A percentile compares a stretch with the other conserved stretches of the same genome.
Evolutionary conservation across 352 stramenopile genomes (phyloP).

Genomic region (Plasmopara viticola): DNA sequence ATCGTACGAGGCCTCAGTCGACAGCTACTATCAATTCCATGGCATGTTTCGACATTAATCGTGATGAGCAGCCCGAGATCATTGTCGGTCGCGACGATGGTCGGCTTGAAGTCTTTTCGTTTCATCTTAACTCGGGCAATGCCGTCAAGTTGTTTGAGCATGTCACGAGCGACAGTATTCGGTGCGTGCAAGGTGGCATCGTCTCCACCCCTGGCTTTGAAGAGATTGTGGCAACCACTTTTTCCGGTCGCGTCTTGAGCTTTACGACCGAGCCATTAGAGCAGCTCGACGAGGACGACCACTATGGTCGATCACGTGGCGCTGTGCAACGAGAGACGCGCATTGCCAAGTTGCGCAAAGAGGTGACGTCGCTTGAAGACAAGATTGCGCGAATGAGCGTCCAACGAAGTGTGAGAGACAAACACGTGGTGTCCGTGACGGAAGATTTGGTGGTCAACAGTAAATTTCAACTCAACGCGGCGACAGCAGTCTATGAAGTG

Average conservation of each 20-base stretch:
- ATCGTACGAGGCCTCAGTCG: constrained; percentile 16
- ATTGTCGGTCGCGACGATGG: constrained; percentile 77
- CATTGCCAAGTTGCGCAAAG: constrained; percentile 79
- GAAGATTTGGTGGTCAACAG: constrained; percentile 77
- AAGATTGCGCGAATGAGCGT: constrained; percentile 61
- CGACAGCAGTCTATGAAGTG: constrained; percentile 62
- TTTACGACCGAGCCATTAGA: constrained; percentile 82
- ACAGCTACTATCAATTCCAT: constrained; percentile 69
- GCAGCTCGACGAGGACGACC: constrained; percentile 61
- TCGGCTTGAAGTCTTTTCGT: constrained; percentile 67
- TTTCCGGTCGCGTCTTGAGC: constrained; percentile 70
- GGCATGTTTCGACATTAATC: constrained; percentile 71
- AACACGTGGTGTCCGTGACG: constrained; percentile 58
- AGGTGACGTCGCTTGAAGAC: constrained; percentile 58
- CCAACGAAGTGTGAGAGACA: constrained; percentile 36
- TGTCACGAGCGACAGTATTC: constrained; percentile 66
- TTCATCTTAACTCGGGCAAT: constrained; percentile 35
- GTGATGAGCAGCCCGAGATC: constrained; percentile 69
- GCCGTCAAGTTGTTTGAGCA: constrained; percentile 64
- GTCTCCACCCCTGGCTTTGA: constrained; percentile 67
- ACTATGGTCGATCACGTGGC: constrained; percentile 66
- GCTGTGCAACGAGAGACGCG: constrained; percentile 69
- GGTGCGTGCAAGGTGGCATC: constrained; percentile 62
- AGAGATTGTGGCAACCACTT: constrained; percentile 72
- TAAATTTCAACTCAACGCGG: constrained; percentile 71